These are phyloP conservation scores for Chlorella sorokiniana DNA, from an alignment of 139 green algal species.

Conservation along the genomic window DNA sequence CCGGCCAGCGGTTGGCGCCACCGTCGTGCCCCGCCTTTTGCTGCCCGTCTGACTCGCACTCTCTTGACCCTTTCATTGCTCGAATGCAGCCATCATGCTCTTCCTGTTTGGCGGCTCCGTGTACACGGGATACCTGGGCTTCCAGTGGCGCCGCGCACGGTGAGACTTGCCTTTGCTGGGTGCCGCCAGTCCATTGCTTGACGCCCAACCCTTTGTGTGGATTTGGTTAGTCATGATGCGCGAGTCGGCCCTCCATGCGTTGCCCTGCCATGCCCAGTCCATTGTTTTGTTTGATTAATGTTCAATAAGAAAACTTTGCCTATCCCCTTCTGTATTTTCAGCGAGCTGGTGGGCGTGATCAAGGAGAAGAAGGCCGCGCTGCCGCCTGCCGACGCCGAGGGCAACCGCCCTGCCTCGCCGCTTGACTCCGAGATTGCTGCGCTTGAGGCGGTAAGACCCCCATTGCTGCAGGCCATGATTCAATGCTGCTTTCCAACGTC, in stretches of 20 bases:
- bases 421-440: constrained; percentile 44
- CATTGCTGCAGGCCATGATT: neutral
- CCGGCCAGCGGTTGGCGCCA: neutral
- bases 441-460: constrained; percentile 75
- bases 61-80: neutral
- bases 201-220: no score
- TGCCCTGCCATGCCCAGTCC: neutral
- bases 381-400: constrained; percentile 57
- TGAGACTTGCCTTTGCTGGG: neutral
- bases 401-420: constrained; percentile 52
- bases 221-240: no score
- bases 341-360: constrained; percentile 71
- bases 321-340: neutral
- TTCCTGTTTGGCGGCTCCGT: constrained; percentile 77
- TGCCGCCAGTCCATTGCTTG: no score
- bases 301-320: neutral
- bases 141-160: constrained; percentile 73
- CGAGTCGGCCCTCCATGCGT: no score
- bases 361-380: constrained; percentile 78
- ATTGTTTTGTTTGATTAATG: neutral
- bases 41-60: neutral
- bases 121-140: constrained; percentile 92
- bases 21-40: neutral
- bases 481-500: neutral
- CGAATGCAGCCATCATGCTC: constrained; percentile 69